Evolutionary conservation across 768 basidiomycete genomes (phyloP).

Genomic region (Boletus insuetus): DNA sequence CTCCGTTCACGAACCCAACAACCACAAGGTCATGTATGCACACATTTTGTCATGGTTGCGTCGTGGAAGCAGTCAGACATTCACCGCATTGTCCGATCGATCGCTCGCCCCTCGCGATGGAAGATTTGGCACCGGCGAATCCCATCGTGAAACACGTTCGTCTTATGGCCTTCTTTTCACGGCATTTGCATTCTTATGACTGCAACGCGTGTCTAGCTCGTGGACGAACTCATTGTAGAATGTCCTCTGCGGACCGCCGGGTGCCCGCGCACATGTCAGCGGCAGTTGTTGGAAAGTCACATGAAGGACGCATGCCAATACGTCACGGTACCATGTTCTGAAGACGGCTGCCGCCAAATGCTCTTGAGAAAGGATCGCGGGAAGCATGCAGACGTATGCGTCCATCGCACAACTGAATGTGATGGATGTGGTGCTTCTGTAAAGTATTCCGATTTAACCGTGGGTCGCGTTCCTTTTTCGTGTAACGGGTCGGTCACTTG

Average conservation of each 20-base stretch:
- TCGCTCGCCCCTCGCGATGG: conserved; percentile 58
- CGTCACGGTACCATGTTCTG: conserved; percentile 50
- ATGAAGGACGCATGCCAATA: conserved; percentile 60
- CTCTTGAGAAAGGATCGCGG: conserved; percentile 47
- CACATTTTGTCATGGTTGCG: conserved; percentile 86
- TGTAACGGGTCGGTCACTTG: not conserved
- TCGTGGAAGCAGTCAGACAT: conserved; percentile 63
- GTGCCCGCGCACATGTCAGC: conserved; percentile 61
- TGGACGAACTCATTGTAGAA: conserved; percentile 77
- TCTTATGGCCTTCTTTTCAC: conserved; percentile 7
- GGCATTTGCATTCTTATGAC: conserved; percentile 4
- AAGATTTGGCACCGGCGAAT: conserved; percentile 65
- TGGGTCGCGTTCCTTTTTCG: conserved; percentile 21
- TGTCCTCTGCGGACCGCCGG: conserved; percentile 62
- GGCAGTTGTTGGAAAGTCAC: conserved; percentile 64
- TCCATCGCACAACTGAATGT: conserved; percentile 37
- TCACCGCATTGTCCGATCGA: conserved; percentile 82
- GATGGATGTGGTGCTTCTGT: conserved; percentile 37
- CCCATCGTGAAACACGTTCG: conserved; percentile 64
- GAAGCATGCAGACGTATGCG: conserved; percentile 39
- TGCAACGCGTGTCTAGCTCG: conserved; percentile 49
- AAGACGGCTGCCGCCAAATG: conserved; percentile 42
- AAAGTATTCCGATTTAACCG: conserved; percentile 37
- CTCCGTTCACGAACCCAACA: conserved; percentile 73
- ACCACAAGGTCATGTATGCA: conserved; percentile 76